Base-by-base conservation (phyloP, 73 alveolate genomes). In the Paramecium bursaria region DNA sequence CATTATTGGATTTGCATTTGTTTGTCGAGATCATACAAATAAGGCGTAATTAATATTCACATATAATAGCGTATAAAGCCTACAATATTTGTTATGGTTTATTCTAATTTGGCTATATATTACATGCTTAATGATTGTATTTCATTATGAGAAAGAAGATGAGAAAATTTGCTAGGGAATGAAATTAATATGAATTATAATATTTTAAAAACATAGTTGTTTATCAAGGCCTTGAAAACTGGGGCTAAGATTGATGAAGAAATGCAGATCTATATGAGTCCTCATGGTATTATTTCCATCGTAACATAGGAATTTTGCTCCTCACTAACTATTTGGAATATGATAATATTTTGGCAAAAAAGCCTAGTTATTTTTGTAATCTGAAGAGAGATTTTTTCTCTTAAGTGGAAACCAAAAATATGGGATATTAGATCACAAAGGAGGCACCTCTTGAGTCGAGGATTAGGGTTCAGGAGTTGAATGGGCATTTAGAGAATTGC, bases 161-260 rank as follows among this genome's bases (percentile, higher is more conserved):
- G 30, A 42, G 44, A 17, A 67, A 67, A 67, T 67, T 21, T 67
- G 82, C 46, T 5, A 67, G 44, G 82, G 82, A 33, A 67, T 67
- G 82, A 31, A 67, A 14, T 39, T 67, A 25, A 67, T 23, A 67
- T 35, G 30, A 42, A 67, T 35, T 67, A 19, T 57, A 26, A 17
- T 23, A 57, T 57, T 27, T 30, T 30, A 57, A 30, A 57, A 57
- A 57, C 76, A 27, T 48, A 57, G 14, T 57, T 10, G 33, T 57
- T 57, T 57, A 10, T 57, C n/a, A 57, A 50, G n/a, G 76, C 52
- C 2, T 29, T 57, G 4, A 57, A 57, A 31, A 57, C 76, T 0
- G 27, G 50, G 11, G 51, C 27, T 30, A 30, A 48, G 6, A 57
- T 57, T 57, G 76, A 57, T 57, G 21, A 57, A 42, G 33, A 57